Conservation (phyloP, 352 stramenopile genomes). For the Phytopythium boreale region DNA sequence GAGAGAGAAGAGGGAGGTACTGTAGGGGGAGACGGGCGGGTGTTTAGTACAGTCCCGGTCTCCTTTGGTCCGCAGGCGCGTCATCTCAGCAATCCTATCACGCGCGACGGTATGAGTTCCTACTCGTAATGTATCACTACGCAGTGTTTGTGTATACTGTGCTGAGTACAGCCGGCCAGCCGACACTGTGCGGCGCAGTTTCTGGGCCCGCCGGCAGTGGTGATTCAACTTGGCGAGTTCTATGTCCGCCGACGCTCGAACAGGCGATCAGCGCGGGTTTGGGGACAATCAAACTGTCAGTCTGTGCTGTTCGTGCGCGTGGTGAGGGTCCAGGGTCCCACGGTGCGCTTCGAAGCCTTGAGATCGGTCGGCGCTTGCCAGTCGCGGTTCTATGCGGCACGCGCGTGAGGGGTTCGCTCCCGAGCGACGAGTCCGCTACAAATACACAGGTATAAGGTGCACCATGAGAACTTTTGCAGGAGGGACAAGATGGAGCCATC, state of each 20-base stretch:
- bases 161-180: too few species aligned
- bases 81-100: constrained; percentile 1
- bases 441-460: too few species aligned
- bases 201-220: not conserved
- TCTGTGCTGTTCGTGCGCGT: not conserved
- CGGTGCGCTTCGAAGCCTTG: too few species aligned
- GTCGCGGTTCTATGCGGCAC: not conserved
- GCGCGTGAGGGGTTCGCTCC: not conserved
- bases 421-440: too few species aligned
- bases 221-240: not conserved
- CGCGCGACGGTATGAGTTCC: not conserved
- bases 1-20: too few species aligned
- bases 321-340: too few species aligned
- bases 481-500: too few species aligned
- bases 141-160: too few species aligned
- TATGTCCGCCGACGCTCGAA: not conserved
- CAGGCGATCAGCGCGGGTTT: too few species aligned
- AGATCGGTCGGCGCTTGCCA: not conserved
- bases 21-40: not conserved
- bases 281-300: too few species aligned
- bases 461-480: too few species aligned
- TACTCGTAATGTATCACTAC: not conserved
- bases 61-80: not conserved
- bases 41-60: not conserved
- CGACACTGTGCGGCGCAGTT: not conserved